A percentile compares a stretch with the other conserved stretches of the same genome.
Evolutionary conservation across 805 yeast genomes (phyloP).

Genomic region (Ogataea saltuana): DNA sequence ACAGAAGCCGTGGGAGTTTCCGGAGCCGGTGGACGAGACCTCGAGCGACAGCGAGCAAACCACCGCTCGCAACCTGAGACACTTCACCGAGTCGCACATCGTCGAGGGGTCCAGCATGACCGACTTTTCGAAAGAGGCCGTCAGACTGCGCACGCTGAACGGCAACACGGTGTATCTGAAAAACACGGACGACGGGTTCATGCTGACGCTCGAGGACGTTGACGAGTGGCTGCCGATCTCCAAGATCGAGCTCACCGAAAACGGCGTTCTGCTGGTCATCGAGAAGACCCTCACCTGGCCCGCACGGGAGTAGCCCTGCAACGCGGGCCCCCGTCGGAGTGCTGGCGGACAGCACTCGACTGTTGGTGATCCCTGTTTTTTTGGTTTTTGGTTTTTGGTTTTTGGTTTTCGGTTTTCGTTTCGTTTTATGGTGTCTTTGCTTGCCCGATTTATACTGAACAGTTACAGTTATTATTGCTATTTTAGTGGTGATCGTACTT

Average conservation of each 20-base stretch:
- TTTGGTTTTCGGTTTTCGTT: too few species aligned
- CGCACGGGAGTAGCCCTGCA: conserved; percentile 9
- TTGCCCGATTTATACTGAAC: too few species aligned
- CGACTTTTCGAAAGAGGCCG: conserved; percentile 26
- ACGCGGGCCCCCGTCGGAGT: background rate
- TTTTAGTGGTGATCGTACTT: too few species aligned
- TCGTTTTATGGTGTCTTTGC: too few species aligned
- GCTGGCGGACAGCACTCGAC: background rate
- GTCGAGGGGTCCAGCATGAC: conserved; percentile 36
- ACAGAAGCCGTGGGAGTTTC: conserved; percentile 83
- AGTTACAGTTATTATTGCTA: too few species aligned
- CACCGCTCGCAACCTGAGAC: conserved; percentile 51
- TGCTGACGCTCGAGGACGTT: conserved; percentile 34
- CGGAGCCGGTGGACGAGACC: conserved; percentile 46
- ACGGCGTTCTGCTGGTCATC: conserved; percentile 48
- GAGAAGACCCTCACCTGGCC: conserved; percentile 41
- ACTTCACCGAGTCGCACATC: conserved; percentile 65
- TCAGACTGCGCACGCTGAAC: conserved; percentile 35
- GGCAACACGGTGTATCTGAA: conserved; percentile 40
- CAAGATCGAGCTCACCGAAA: conserved; percentile 39
- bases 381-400: background rate
- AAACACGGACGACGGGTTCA: conserved; percentile 38
- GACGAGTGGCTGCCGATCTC: conserved; percentile 40
- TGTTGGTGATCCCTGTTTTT: too few species aligned
- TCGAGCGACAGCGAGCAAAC: conserved; percentile 51